Conservation (phyloP, 164 flowering plant genomes). For the Chimonanthus salicifolius region DNA sequence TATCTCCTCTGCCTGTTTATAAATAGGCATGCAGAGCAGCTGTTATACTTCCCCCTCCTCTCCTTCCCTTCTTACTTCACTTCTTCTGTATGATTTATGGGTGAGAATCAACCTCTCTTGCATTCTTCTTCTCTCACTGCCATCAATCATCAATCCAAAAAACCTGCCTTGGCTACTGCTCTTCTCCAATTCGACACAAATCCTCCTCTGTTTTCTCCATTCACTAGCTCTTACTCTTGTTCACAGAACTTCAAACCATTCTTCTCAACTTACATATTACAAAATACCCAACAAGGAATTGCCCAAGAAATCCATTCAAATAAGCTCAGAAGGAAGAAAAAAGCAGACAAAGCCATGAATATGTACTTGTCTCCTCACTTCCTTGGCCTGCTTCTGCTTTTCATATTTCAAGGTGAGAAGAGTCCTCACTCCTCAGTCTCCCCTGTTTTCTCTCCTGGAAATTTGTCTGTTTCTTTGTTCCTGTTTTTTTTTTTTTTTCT, state of each 20-base stretch:
- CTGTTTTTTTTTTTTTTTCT: too few species aligned
- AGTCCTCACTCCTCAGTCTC: not conserved
- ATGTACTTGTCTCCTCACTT: not conserved
- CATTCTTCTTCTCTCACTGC: not conserved
- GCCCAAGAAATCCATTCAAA: not conserved
- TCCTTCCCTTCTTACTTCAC: too few species aligned
- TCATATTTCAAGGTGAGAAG: not conserved
- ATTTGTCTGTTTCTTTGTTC: not conserved
- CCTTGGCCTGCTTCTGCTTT: not conserved
- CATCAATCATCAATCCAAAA: not conserved
- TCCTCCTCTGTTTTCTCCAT: not conserved
- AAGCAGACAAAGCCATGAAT: not conserved
- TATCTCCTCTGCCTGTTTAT: not conserved
- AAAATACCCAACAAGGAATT: not conserved
- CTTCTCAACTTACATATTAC: not conserved
- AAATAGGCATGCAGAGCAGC: not conserved
- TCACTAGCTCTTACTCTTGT: too few species aligned
- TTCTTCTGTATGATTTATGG: conserved; percentile 2
- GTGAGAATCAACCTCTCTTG: conserved; percentile 15
- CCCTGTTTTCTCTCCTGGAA: not conserved
- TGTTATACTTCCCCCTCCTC: not conserved
- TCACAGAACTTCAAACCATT: not conserved
- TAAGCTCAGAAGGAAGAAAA: too few species aligned
- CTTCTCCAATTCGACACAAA: not conserved
- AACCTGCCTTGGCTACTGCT: not conserved